Percentiles rank a stretch among this genome's conserved stretches.
These are phyloP conservation scores for Neofusicoccum sp. DNA, from an alignment of 2,329 filamentous ascomycete genomes.

Conservation along the genomic window DNA sequence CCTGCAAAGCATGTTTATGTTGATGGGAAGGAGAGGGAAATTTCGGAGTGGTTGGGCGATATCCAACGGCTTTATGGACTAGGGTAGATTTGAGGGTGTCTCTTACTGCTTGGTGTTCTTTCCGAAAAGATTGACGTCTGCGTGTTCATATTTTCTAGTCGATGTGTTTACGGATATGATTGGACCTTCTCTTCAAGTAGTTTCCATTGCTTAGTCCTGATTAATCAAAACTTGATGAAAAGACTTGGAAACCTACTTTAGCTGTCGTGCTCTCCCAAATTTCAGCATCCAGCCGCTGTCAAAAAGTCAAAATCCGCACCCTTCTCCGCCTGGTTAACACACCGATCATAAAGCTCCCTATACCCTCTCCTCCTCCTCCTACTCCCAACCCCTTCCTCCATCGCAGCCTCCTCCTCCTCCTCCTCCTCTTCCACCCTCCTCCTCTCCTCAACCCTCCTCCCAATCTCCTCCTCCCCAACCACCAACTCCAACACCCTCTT, in stretches of 20 bases:
- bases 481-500: constrained; percentile 46
- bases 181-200: no score
- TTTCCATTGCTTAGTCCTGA: no score
- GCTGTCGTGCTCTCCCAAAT: no score
- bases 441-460: constrained; percentile 39
- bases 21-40: not conserved
- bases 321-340: constrained; percentile 61
- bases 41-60: not conserved
- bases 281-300: constrained; percentile 30
- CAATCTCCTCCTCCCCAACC: constrained; percentile 46
- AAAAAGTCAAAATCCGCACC: constrained; percentile 67
- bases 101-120: no score
- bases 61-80: not conserved
- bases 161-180: no score
- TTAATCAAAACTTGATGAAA: no score
- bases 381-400: constrained; percentile 30
- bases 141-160: no score
- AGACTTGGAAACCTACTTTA: no score
- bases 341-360: constrained; percentile 60
- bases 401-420: constrained; percentile 31
- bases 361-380: constrained; percentile 55
- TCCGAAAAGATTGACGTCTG: no score
- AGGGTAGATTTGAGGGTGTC: no score
- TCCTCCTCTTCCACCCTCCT: constrained; percentile 22
- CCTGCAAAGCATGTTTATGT: not conserved